Conservation (phyloP, 2,329 filamentous ascomycete genomes). For the Trichoderma hamatum region DNA sequence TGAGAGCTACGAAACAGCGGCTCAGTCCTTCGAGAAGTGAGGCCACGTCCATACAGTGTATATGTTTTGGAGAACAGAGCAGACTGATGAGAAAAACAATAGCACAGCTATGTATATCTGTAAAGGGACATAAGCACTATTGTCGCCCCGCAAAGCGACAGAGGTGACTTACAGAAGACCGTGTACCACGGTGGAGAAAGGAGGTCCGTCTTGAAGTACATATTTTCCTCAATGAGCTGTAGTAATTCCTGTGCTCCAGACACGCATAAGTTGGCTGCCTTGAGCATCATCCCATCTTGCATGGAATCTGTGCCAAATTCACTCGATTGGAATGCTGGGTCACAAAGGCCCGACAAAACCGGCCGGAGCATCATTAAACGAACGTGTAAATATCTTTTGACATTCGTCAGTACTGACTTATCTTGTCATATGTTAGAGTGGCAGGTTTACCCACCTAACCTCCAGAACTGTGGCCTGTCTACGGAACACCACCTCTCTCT, state of each 20-base stretch:
- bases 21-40: background rate
- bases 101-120: background rate
- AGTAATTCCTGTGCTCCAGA: background rate
- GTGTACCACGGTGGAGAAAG: background rate
- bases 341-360: background rate
- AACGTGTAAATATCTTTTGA: background rate
- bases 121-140: background rate
- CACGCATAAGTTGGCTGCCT: background rate
- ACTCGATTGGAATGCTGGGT: background rate
- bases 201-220: background rate
- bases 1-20: constrained; percentile 4
- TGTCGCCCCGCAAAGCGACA: background rate
- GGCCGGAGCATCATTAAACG: background rate
- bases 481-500: background rate
- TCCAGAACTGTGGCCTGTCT: background rate
- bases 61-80: background rate
- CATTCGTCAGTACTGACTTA: background rate
- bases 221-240: background rate
- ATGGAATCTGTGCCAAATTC: background rate
- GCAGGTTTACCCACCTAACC: background rate
- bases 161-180: background rate
- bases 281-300: background rate
- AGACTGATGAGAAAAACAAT: background rate
- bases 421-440: background rate
- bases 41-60: background rate